phyloP scores from a whole-genome alignment of 768 basidiomycete species.

The Kwoniella sp. region DNA sequence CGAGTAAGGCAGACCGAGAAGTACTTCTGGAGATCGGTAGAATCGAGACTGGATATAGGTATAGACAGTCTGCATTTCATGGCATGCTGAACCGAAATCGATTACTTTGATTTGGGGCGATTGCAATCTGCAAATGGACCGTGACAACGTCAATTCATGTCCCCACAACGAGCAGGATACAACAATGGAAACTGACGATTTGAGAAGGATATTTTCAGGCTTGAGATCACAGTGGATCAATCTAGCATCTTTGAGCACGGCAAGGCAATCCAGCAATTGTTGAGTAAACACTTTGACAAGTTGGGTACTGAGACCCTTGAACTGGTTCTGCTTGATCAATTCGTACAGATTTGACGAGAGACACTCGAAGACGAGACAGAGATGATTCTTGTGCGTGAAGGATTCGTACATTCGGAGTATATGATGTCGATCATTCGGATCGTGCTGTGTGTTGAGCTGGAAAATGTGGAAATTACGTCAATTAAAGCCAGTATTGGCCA shows the following conservation, averaged over 20 bases:
- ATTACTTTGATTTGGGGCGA: constrained; percentile 98
- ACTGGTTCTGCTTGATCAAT: constrained; percentile 99
- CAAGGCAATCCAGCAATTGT: constrained; percentile 87
- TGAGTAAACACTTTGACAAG: constrained; percentile 98
- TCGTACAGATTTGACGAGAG: constrained; percentile 97
- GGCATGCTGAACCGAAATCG: constrained; percentile 98
- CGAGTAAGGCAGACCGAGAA: constrained; percentile 90
- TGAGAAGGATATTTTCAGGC: constrained; percentile 96
- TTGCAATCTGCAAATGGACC: constrained; percentile 67
- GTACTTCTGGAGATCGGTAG: constrained; percentile 96
- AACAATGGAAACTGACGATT: constrained; percentile 66
- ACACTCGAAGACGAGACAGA: constrained; percentile 97
- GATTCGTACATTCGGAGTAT: constrained; percentile 92
- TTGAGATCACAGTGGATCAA: constrained; percentile 98
- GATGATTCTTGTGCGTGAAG: constrained; percentile 93
- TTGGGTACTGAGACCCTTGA: constrained; percentile 93
- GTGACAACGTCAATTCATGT: neutral
- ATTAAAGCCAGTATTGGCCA: neutral
- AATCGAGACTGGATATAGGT: constrained; percentile 99
- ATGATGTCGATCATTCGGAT: constrained; percentile 93
- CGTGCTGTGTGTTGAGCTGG: constrained; percentile 89
- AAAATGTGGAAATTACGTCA: neutral
- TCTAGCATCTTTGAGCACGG: constrained; percentile 89
- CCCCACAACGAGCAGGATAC: neutral
- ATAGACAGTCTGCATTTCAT: constrained; percentile 98